Conservation (phyloP, 257 asterid species). For the Primulina huaijiensis region DNA sequence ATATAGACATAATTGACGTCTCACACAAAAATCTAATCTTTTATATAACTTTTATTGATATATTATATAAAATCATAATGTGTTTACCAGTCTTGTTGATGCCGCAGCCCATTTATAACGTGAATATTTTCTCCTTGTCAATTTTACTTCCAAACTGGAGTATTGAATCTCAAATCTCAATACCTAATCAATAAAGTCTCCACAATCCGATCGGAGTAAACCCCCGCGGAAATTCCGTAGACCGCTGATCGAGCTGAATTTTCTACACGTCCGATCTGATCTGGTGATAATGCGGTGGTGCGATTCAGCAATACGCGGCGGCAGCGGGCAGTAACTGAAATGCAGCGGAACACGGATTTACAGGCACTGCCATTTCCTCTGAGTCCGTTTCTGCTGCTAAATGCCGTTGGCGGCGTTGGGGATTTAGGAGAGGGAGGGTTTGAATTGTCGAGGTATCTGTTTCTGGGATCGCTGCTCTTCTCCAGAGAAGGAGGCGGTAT, state of each 20-base stretch:
- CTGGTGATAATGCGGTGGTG: conserved; percentile 39
- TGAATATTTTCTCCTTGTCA: background rate
- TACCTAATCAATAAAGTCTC: conserved; percentile 21
- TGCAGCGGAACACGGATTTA: conserved; percentile 67
- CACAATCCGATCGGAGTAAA: conserved; percentile 20
- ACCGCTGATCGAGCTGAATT: background rate
- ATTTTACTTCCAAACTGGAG: background rate
- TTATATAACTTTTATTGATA: too few species aligned
- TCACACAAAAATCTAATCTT: too few species aligned
- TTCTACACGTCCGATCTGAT: conserved; percentile 46
- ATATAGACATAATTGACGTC: too few species aligned
- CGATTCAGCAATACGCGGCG: conserved; percentile 32
- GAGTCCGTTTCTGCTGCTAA: conserved; percentile 68
- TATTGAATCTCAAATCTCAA: conserved; percentile 13
- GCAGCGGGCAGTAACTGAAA: conserved; percentile 58
- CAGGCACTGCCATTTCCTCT: conserved; percentile 70
- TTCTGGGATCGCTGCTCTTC: conserved; percentile 91
- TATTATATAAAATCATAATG: too few species aligned
- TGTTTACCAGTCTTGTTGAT: too few species aligned
- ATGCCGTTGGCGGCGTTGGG: conserved; percentile 53
- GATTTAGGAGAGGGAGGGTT: conserved; percentile 78
- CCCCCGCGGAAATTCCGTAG: conserved; percentile 32
- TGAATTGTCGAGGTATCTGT: conserved; percentile 80
- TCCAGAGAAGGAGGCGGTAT: conserved; percentile 75
- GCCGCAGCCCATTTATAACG: too few species aligned